Percentiles rank a stretch among this genome's conserved stretches.
Conservation (phyloP, 2,329 filamentous ascomycete species). For the Grosmannia huntii region DNA sequence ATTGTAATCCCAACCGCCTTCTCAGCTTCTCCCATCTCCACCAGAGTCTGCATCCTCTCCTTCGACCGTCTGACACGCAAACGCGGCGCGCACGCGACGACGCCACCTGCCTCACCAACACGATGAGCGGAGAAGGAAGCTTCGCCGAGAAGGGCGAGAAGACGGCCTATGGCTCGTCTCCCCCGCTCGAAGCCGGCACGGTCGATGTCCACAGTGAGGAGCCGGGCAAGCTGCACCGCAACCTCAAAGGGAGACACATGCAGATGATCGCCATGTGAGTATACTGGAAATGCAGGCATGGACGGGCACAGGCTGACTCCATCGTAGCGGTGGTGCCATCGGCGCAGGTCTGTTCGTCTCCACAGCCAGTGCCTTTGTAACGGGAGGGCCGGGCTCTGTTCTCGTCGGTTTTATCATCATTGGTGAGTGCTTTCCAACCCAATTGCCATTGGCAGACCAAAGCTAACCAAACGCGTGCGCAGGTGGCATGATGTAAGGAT, state of each 20-base stretch:
- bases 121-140: background rate
- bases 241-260: slow-evolving; percentile 27
- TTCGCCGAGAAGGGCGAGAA: background rate
- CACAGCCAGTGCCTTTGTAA: slow-evolving; percentile 44
- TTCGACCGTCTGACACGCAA: background rate
- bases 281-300: slow-evolving; percentile 1
- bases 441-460: background rate
- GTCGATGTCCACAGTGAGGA: background rate
- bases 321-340: slow-evolving; percentile 24
- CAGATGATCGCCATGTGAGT: slow-evolving; percentile 34
- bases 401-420: slow-evolving; percentile 41
- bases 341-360: slow-evolving; percentile 56
- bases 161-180: background rate
- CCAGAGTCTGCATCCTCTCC: background rate
- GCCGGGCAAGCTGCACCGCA: slow-evolving; percentile 17
- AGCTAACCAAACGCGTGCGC: background rate
- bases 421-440: background rate
- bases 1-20: background rate
- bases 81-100: background rate
- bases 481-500: slow-evolving; percentile 39
- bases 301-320: no score
- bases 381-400: slow-evolving; percentile 43
- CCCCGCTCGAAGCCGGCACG: background rate
- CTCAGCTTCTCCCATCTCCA: background rate
- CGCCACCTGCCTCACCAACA: background rate